Evolutionary conservation across 139 green algal genomes (phyloP).

Genomic region (Chlamydomonas asymmetrica): DNA sequence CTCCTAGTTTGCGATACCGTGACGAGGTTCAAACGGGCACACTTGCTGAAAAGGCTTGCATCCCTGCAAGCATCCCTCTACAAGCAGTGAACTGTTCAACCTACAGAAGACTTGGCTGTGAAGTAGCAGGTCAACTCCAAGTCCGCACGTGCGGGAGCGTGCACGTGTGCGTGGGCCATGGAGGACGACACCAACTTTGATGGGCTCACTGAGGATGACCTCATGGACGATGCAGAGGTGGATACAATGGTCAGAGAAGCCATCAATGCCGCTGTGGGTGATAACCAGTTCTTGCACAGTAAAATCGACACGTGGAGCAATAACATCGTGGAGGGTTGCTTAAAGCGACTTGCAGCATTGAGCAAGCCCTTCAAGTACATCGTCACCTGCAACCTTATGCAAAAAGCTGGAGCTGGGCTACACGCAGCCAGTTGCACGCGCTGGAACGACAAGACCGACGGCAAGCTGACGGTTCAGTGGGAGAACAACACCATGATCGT

Average conservation of each 20-base stretch:
- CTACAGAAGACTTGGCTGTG: no score
- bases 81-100: no score
- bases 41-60: no score
- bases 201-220: conserved; percentile 74
- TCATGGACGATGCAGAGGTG: conserved; percentile 84
- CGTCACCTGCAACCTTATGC: conserved; percentile 71
- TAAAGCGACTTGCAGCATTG: conserved; percentile 74
- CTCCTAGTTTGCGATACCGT: no score
- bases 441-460: conserved; percentile 87
- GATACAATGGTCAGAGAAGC: conserved; percentile 76
- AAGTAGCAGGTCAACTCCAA: no score
- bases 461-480: conserved; percentile 83
- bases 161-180: no score
- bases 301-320: conserved; percentile 75
- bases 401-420: conserved; percentile 64
- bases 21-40: no score
- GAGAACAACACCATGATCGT: conserved; percentile 79
- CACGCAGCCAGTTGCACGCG: conserved; percentile 75
- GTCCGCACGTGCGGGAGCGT: no score
- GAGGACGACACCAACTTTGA: conserved; percentile 45
- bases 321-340: conserved; percentile 80
- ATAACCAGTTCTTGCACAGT: conserved; percentile 68
- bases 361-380: conserved; percentile 87
- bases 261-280: conserved; percentile 59
- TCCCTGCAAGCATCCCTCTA: no score